phyloP scores from a whole-genome alignment of 805 yeast species.

The Lachancea quebecensis region DNA sequence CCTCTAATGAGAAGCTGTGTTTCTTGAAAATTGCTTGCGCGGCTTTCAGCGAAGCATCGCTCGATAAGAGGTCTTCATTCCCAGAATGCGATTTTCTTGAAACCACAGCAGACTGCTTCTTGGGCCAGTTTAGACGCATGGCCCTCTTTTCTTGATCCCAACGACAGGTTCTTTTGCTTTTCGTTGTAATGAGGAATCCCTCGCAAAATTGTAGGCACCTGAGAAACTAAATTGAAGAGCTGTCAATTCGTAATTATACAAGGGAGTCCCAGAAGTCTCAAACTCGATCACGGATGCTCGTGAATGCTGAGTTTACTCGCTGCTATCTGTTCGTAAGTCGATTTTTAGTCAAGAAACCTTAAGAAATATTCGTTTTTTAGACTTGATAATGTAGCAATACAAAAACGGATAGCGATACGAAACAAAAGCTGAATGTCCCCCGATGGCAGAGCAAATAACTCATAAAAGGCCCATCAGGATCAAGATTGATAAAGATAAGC shows the following conservation, averaged over 20 bases:
- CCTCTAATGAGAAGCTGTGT: conserved; percentile 7
- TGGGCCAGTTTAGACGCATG: conserved; percentile 7
- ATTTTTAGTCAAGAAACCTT: not conserved
- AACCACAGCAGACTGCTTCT: not conserved
- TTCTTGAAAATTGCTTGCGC: conserved; percentile 29
- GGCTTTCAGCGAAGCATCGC: conserved; percentile 22
- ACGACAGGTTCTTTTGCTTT: not conserved
- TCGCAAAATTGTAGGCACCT: not conserved
- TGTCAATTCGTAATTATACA: not conserved
- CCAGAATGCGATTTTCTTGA: conserved; percentile 1
- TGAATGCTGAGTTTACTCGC: not conserved
- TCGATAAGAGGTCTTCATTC: conserved; percentile 6
- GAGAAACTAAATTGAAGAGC: not conserved
- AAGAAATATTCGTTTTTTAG: not conserved
- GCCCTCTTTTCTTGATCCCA: not conserved
- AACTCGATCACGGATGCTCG: not conserved
- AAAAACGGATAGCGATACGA: not conserved
- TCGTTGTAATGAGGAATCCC: not conserved
- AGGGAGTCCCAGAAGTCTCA: not conserved
- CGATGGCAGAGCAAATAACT: conserved; percentile 29
- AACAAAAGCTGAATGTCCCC: not conserved
- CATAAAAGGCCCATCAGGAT: conserved; percentile 26
- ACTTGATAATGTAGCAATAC: not conserved
- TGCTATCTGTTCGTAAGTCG: not conserved
- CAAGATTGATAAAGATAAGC: conserved; percentile 19